phyloP scores from a whole-genome alignment of 2,329 filamentous ascomycete genomes.

The Eutypella sp. region DNA sequence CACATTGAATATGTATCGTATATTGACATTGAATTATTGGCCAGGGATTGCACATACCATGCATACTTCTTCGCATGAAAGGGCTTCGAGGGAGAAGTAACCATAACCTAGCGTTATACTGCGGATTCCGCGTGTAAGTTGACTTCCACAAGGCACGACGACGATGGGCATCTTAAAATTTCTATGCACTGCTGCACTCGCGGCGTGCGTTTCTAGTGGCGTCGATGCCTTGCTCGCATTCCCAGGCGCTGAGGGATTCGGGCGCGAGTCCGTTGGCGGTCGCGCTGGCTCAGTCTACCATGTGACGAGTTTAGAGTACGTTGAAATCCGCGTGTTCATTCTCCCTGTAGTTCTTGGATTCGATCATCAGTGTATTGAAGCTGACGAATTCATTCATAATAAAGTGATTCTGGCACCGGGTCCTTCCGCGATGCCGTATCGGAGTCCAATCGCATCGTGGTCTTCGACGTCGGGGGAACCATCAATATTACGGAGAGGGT shows the following conservation, averaged over 20 bases:
- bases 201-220: slow-evolving; percentile 6
- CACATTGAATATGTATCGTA: no score
- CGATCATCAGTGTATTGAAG: no score
- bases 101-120: no score
- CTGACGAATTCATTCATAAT: neutral
- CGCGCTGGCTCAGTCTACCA: slow-evolving; percentile 42
- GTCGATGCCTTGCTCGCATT: slow-evolving; percentile 34
- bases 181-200: slow-evolving; percentile 7
- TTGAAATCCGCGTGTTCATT: neutral
- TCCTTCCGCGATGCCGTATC: slow-evolving; percentile 48
- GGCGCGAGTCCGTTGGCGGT: slow-evolving; percentile 40
- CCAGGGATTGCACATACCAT: no score
- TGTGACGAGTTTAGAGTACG: slow-evolving; percentile 40
- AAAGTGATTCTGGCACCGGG: slow-evolving; percentile 39
- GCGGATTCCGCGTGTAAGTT: neutral
- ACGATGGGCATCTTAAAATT: slow-evolving; percentile 13
- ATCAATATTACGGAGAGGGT: slow-evolving; percentile 43
- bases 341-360: no score
- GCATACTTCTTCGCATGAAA: no score
- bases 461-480: slow-evolving; percentile 45
- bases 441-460: slow-evolving; percentile 40
- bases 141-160: neutral
- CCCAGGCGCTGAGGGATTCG: slow-evolving; percentile 46
- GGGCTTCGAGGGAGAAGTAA: neutral
- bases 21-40: no score